Evolutionary conservation across 2,329 filamentous ascomycete species (phyloP).

Genomic region (Macrophomina pseudophaseolina): DNA sequence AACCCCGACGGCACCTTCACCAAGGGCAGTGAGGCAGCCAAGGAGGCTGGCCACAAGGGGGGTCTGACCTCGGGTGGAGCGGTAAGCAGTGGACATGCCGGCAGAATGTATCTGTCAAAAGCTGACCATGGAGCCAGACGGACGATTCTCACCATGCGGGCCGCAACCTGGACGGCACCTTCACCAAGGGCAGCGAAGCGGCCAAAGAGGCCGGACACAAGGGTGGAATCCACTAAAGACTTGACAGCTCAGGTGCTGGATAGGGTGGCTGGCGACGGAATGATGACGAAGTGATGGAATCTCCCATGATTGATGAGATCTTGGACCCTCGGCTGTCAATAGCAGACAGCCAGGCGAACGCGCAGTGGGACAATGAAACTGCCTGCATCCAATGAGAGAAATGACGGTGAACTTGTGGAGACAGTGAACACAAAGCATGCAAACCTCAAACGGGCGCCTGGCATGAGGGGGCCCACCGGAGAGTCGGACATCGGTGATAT

Average conservation of each 20-base stretch:
- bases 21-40: constrained; percentile 44
- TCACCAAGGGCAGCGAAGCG: constrained; percentile 44
- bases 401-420: background rate
- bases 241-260: background rate
- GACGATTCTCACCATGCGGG: background rate
- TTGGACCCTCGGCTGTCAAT: background rate
- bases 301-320: constrained; percentile 5
- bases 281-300: background rate
- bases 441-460: background rate
- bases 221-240: constrained; percentile 34
- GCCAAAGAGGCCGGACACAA: constrained; percentile 45
- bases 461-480: background rate
- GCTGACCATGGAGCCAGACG: constrained; percentile 7
- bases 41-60: constrained; percentile 44
- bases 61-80: constrained; percentile 39
- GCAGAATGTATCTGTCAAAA: background rate
- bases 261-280: background rate
- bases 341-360: background rate
- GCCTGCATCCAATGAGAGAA: background rate
- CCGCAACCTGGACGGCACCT: constrained; percentile 47
- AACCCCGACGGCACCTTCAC: constrained; percentile 48
- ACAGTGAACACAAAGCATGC: background rate
- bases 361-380: constrained; percentile 11
- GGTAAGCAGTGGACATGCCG: background rate
- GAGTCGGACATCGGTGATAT: constrained; percentile 13